Evolutionary conservation across 805 yeast genomes (phyloP).

Genomic region (Saccharomyces eubayanus): DNA sequence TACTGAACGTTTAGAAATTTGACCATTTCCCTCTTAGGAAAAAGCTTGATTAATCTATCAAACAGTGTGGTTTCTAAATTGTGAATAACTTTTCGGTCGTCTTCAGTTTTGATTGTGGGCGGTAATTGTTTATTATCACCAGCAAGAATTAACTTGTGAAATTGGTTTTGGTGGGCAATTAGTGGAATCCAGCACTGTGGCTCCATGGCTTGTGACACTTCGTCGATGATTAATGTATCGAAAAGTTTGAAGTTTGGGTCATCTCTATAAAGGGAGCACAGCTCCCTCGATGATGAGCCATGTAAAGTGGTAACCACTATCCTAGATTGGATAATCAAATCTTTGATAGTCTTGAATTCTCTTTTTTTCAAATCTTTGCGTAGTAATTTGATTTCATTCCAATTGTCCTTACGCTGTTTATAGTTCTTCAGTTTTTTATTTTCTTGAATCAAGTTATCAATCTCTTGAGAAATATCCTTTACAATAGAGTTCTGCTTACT

Average conservation of each 20-base stretch:
- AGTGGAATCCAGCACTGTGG: conserved; percentile 97
- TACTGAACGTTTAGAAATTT: conserved; percentile 70
- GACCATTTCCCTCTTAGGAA: conserved; percentile 38
- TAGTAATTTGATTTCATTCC: conserved; percentile 58
- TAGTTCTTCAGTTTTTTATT: conserved; percentile 55
- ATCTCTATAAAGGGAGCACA: conserved; percentile 42
- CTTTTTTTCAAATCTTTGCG: conserved; percentile 61
- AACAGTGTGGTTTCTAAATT: conserved; percentile 61
- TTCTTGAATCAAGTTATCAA: conserved; percentile 48
- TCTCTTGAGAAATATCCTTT: conserved; percentile 62
- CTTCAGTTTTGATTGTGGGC: conserved; percentile 68
- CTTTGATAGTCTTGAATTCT: conserved; percentile 54
- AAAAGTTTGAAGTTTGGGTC: conserved; percentile 38
- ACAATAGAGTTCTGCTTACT: conserved; percentile 52
- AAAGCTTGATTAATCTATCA: conserved; percentile 58
- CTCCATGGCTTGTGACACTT: conserved; percentile 87
- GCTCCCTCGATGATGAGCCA: conserved; percentile 71
- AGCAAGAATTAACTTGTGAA: conserved; percentile 63
- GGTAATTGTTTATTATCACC: conserved; percentile 92
- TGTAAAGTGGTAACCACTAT: conserved; percentile 82
- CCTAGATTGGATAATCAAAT: conserved; percentile 49
- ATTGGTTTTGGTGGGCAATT: conserved; percentile 47
- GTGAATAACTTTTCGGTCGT: conserved; percentile 35
- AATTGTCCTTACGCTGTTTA: conserved; percentile 56
- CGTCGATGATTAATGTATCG: conserved; percentile 83